These are phyloP conservation scores for Musa itinerans DNA, from an alignment of 176 grass and related monocot genomes.

Conservation along the genomic window DNA sequence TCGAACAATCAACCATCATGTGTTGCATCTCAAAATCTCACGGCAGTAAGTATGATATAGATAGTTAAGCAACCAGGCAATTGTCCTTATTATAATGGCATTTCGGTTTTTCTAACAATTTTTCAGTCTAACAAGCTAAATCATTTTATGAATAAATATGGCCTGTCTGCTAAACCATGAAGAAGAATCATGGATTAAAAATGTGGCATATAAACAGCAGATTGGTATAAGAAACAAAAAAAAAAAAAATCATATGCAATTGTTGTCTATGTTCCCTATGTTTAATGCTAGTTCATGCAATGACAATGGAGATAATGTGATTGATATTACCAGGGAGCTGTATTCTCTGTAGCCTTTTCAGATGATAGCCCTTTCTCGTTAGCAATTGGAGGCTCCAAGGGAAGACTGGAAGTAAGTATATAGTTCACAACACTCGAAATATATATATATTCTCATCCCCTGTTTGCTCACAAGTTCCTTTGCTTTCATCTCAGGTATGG, in stretches of 20 bases:
- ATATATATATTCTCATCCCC: neutral
- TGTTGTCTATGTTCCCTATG: too few species aligned
- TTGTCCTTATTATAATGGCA: neutral
- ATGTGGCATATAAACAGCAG: too few species aligned
- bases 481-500: conserved; percentile 40
- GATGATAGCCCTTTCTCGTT: conserved; percentile 51
- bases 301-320: neutral
- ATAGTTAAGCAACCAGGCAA: neutral
- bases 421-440: neutral
- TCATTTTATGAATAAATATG: too few species aligned
- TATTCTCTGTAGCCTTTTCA: conserved; percentile 53
- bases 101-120: neutral
- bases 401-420: conserved; percentile 42
- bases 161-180: too few species aligned
- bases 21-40: conserved; percentile 38
- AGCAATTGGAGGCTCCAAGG: conserved; percentile 64
- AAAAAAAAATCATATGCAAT: too few species aligned
- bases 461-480: neutral
- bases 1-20: conserved; percentile 50
- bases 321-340: conserved; percentile 43
- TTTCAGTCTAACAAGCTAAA: too few species aligned
- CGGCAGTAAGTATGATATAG: conserved; percentile 34
- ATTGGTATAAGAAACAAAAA: too few species aligned
- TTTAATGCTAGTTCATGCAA: neutral
- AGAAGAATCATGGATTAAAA: too few species aligned